A percentile compares a stretch with the other conserved stretches of the same genome.
Evolutionary conservation across 169 alveolate genomes (phyloP).

Genomic region (Perkinsus chesapeaki): DNA sequence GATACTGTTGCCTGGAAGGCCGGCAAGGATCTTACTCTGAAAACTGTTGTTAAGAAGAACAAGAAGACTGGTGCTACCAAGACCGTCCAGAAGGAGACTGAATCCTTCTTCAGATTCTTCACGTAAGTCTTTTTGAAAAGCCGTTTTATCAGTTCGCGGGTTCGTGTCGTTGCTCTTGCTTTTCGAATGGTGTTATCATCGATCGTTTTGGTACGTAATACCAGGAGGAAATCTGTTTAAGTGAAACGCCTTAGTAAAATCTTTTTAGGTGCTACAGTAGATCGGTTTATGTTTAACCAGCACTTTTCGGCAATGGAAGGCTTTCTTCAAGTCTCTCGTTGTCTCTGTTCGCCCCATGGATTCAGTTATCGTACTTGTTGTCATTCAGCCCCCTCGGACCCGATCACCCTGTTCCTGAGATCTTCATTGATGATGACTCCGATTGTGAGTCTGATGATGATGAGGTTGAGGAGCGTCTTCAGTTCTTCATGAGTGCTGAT

Average conservation of each 20-base stretch:
- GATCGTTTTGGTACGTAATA: no score
- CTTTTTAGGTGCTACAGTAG: no score
- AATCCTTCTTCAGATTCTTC: background rate
- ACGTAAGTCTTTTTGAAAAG: background rate
- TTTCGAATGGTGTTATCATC: no score
- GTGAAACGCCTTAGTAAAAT: no score
- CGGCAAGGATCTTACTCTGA: background rate
- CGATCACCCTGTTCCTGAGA: background rate
- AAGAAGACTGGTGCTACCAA: background rate
- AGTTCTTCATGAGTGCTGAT: background rate
- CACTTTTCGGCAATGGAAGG: no score
- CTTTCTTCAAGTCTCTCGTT: no score
- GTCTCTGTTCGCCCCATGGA: no score
- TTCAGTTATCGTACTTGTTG: background rate
- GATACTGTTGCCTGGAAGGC: background rate
- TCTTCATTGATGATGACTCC: background rate
- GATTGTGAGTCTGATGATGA: background rate
- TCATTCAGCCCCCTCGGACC: background rate
- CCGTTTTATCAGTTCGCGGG: background rate
- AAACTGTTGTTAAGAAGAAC: background rate
- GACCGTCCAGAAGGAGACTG: background rate
- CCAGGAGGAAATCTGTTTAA: no score
- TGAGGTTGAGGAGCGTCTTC: background rate
- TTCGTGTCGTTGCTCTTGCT: background rate
- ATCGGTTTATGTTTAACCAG: no score